phyloP scores from a whole-genome alignment of 2,329 filamentous ascomycete species.

The Fusarium fracticaudum region DNA sequence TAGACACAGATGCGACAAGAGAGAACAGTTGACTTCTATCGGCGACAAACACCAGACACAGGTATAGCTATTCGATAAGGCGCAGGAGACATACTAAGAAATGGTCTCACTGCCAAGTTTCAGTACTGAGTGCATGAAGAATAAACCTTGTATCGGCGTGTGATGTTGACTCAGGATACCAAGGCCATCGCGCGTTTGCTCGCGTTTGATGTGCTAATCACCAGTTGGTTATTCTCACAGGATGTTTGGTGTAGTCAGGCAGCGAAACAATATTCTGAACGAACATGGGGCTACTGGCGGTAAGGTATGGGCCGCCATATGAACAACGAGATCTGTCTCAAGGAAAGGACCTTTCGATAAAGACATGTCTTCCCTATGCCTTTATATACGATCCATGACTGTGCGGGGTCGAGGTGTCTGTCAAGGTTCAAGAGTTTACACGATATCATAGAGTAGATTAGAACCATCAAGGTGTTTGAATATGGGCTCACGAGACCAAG shows the following conservation, averaged over 20 bases:
- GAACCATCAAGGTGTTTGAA: conserved; percentile 24
- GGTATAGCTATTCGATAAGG: neutral
- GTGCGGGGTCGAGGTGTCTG: conserved; percentile 11
- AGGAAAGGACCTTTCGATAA: neutral
- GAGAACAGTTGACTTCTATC: conserved; percentile 1
- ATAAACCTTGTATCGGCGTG: neutral
- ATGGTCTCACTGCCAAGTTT: neutral
- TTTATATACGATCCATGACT: conserved; percentile 20
- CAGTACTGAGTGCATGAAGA: neutral
- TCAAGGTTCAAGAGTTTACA: conserved; percentile 1
- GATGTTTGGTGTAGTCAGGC: neutral
- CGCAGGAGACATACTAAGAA: neutral
- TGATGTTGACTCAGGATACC: neutral
- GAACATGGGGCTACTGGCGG: neutral
- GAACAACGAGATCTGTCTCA: neutral
- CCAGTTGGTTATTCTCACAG: neutral
- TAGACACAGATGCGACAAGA: conserved; percentile 23
- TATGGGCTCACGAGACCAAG: neutral
- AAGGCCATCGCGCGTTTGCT: neutral
- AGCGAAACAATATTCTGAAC: neutral
- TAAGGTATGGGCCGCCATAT: neutral
- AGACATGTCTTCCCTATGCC: neutral
- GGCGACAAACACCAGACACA: neutral
- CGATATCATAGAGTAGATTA: neutral
- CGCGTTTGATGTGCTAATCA: neutral